Percentiles rank a stretch among this genome's conserved stretches.
These are phyloP conservation scores for Ophiosphaerella korrae DNA, from an alignment of 2,329 filamentous ascomycete species.

Conservation along the genomic window DNA sequence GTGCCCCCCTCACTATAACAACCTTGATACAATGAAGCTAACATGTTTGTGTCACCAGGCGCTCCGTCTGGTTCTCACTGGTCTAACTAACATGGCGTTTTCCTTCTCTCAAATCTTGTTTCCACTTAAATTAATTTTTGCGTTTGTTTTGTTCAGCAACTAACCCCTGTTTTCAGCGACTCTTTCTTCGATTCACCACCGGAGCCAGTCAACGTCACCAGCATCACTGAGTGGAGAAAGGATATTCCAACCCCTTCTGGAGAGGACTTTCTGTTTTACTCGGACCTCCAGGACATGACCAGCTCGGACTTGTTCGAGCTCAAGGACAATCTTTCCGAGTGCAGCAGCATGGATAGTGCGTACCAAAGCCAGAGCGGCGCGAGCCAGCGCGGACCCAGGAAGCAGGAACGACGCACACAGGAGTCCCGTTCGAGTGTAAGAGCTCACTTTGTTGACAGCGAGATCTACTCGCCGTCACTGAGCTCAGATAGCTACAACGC, in stretches of 20 bases:
- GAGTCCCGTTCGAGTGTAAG: slow-evolving; percentile 36
- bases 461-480: slow-evolving; percentile 45
- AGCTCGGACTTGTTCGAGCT: slow-evolving; percentile 40
- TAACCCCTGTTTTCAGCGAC: slow-evolving; percentile 47
- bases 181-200: slow-evolving; percentile 45
- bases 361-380: slow-evolving; percentile 49
- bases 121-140: slow-evolving; percentile 17
- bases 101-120: slow-evolving; percentile 28
- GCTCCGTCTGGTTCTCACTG: slow-evolving; percentile 6
- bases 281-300: slow-evolving; percentile 44
- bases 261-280: slow-evolving; percentile 42
- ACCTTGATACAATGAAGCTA: slow-evolving; percentile 11
- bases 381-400: slow-evolving; percentile 37
- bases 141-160: slow-evolving; percentile 36
- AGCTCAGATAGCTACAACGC: slow-evolving; percentile 42
- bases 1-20: slow-evolving; percentile 5
- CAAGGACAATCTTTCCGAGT: slow-evolving; percentile 47
- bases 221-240: slow-evolving; percentile 51
- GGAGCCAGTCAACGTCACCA: slow-evolving; percentile 41
- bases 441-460: slow-evolving; percentile 37
- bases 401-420: slow-evolving; percentile 36
- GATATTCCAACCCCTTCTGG: slow-evolving; percentile 43
- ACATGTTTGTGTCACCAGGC: slow-evolving; percentile 13
- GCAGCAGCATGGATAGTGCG: slow-evolving; percentile 51
- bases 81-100: slow-evolving; percentile 47